Evolutionary conservation across 208 protist genomes (phyloP).

Genomic region (Wallacemonas sp.): DNA sequence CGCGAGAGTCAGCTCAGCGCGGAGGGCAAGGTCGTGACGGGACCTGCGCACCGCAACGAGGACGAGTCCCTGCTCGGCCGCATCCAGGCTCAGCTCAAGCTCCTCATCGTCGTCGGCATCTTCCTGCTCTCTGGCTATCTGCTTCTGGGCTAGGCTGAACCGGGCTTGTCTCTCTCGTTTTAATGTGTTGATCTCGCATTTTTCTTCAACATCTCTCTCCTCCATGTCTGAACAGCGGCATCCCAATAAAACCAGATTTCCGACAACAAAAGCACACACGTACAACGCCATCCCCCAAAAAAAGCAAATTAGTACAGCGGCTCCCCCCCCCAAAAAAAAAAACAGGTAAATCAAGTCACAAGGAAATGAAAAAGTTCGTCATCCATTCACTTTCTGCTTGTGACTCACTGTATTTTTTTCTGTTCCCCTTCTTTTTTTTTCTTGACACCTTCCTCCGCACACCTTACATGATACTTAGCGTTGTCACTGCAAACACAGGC

Average conservation of each 20-base stretch:
- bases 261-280: not conserved
- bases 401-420: not conserved
- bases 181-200: not conserved
- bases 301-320: not conserved
- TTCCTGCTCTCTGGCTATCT: slow-evolving; percentile 53
- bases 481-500: no score
- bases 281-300: not conserved
- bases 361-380: not conserved
- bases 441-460: no score
- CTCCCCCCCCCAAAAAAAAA: not conserved
- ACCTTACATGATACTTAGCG: no score
- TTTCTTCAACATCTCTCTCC: not conserved
- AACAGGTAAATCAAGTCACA: not conserved
- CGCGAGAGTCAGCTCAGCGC: slow-evolving; percentile 10
- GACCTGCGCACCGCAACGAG: slow-evolving; percentile 1
- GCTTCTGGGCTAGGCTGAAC: slow-evolving; percentile 32
- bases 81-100: slow-evolving; percentile 52
- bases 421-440: not conserved
- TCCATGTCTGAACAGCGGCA: not conserved
- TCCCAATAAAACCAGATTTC: not conserved
- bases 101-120: slow-evolving; percentile 36
- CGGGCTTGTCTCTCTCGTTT: slow-evolving; percentile 2
- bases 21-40: slow-evolving; percentile 7
- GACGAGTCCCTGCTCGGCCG: slow-evolving; percentile 50
- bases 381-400: not conserved